A percentile compares a stretch with the other conserved stretches of the same genome.
phyloP scores from a whole-genome alignment of 1,284 basidiomycete species.

The Caloboletus inedulis region DNA sequence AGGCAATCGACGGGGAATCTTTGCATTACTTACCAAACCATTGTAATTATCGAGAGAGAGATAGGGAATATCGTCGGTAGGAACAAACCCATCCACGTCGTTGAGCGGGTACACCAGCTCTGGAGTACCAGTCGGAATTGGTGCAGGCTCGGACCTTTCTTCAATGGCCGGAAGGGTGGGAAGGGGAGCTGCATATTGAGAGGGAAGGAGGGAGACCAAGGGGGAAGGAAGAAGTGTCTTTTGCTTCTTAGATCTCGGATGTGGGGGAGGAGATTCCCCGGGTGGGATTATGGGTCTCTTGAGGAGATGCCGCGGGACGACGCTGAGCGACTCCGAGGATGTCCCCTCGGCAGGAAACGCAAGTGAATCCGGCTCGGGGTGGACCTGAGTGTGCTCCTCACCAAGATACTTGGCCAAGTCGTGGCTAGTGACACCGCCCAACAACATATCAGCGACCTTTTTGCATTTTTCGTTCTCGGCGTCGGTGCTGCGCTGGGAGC shows the following conservation, averaged over 20 bases:
- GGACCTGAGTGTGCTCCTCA: constrained; percentile 1
- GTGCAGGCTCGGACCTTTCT: constrained; percentile 1
- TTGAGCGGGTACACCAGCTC: constrained; percentile 18
- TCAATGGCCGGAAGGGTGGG: not conserved
- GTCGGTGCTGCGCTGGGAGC: constrained; percentile 28
- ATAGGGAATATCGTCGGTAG: constrained; percentile 40
- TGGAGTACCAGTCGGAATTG: constrained; percentile 13
- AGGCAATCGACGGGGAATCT: not conserved
- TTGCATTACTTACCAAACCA: constrained; percentile 15
- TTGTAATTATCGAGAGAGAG: constrained; percentile 32
- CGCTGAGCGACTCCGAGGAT: not conserved
- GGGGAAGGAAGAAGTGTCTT: not conserved
- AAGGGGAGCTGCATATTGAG: constrained; percentile 2
- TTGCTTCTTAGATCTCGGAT: constrained; percentile 7
- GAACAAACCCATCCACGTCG: constrained; percentile 31
- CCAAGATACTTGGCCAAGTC: constrained; percentile 29
- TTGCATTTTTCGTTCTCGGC: constrained; percentile 40
- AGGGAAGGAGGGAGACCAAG: not conserved
- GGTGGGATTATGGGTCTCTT: constrained; percentile 9
- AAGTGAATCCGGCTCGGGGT: not conserved
- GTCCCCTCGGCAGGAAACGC: not conserved
- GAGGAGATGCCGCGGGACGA: constrained; percentile 1
- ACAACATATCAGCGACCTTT: constrained; percentile 42
- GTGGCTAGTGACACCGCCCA: constrained; percentile 39
- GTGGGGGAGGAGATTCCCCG: constrained; percentile 2